Conservation (phyloP, 208 protist species). For the Leishmania martiniquensis region DNA sequence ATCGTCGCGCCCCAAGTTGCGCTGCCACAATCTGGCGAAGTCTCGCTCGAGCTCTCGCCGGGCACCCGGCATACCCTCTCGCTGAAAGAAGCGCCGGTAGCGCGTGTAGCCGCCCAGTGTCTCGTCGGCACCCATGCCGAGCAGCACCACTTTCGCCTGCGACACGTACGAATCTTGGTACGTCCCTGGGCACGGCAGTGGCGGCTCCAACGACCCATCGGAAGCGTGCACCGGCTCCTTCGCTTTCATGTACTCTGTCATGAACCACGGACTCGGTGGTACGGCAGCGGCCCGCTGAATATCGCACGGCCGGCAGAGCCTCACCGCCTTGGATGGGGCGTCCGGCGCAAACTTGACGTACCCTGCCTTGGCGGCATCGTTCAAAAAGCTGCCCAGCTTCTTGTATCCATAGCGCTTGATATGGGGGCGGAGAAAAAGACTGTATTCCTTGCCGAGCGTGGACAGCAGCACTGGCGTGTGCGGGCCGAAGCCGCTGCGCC, state of each 20-base stretch:
- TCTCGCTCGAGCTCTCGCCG: slow-evolving; percentile 88
- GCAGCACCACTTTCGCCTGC: slow-evolving; percentile 85
- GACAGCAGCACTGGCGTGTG: slow-evolving; percentile 75
- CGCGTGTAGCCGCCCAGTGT: slow-evolving; percentile 95
- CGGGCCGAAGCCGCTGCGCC: slow-evolving; percentile 50
- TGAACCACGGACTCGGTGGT: slow-evolving; percentile 65
- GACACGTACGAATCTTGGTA: slow-evolving; percentile 48
- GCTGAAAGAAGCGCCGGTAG: slow-evolving; percentile 88
- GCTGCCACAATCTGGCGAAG: slow-evolving; percentile 91
- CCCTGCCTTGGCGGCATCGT: slow-evolving; percentile 67
- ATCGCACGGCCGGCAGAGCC: slow-evolving; percentile 58
- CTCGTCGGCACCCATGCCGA: slow-evolving; percentile 97
- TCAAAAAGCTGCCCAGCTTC: slow-evolving; percentile 82
- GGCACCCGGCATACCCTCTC: slow-evolving; percentile 60
- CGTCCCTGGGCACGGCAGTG: slow-evolving; percentile 35
- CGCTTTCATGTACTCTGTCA: slow-evolving; percentile 37
- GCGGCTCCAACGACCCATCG: slow-evolving; percentile 2
- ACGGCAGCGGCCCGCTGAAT: slow-evolving; percentile 47
- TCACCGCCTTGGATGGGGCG: slow-evolving; percentile 76
- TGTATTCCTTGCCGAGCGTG: slow-evolving; percentile 88
- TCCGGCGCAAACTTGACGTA: slow-evolving; percentile 68
- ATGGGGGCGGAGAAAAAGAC: slow-evolving; percentile 55
- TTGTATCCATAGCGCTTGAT: slow-evolving; percentile 71
- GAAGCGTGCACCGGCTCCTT: slow-evolving; percentile 5
- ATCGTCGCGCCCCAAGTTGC: slow-evolving; percentile 97